These are phyloP conservation scores for Claviceps capensis DNA, from an alignment of 2,329 filamentous ascomycete species.

Conservation along the genomic window DNA sequence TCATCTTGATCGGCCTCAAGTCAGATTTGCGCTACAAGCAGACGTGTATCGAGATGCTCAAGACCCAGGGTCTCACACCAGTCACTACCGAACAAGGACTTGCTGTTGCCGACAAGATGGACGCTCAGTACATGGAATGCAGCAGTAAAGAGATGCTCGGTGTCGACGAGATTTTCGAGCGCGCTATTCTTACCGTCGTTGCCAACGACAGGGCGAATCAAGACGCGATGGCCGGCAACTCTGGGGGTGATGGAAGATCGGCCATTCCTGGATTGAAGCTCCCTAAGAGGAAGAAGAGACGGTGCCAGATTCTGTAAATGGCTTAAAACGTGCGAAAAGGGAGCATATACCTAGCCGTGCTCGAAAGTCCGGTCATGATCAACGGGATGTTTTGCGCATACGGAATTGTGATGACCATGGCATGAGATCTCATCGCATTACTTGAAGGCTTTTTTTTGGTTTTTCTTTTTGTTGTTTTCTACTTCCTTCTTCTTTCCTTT, in stretches of 20 bases:
- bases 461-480: conserved; percentile 6
- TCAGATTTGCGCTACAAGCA: conserved; percentile 92
- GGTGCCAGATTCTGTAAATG: conserved; percentile 62
- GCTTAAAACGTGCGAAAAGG: background rate
- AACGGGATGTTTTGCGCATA: conserved; percentile 9
- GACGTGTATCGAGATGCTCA: conserved; percentile 96
- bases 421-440: conserved; percentile 3
- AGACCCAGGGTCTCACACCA: conserved; percentile 90
- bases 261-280: conserved; percentile 29
- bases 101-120: conserved; percentile 84
- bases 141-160: conserved; percentile 95
- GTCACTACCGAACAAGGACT: conserved; percentile 85
- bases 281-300: conserved; percentile 71
- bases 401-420: conserved; percentile 26
- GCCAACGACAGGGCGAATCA: conserved; percentile 59
- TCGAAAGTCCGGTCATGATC: background rate
- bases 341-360: background rate
- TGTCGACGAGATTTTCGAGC: conserved; percentile 91
- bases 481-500: conserved; percentile 15
- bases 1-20: conserved; percentile 92
- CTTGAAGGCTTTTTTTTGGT: conserved; percentile 19
- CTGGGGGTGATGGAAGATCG: conserved; percentile 23
- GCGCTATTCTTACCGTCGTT: conserved; percentile 80
- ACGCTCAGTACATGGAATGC: conserved; percentile 92
- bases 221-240: conserved; percentile 30